These are phyloP conservation scores for Coccomyxa subellipsoidea DNA, from an alignment of 163 green algal genomes.

Conservation along the genomic window DNA sequence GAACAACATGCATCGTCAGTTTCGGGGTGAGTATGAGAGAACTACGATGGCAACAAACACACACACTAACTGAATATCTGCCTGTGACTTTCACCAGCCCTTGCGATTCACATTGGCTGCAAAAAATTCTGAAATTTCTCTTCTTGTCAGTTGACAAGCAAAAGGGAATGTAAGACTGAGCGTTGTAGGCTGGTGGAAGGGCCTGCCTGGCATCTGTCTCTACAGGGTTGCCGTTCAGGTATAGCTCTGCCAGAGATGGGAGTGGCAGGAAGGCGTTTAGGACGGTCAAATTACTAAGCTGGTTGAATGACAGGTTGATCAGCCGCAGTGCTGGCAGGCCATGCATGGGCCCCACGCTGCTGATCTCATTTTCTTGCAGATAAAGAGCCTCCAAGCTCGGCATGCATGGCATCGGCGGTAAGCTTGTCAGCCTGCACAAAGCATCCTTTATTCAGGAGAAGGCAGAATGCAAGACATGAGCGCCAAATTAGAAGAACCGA, in stretches of 20 bases:
- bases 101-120: too few species aligned
- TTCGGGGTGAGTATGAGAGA: too few species aligned
- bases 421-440: constrained; percentile 11
- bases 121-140: background rate
- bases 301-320: constrained; percentile 30
- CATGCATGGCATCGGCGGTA: constrained; percentile 13
- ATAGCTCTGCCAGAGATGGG: background rate
- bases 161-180: background rate
- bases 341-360: background rate
- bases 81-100: too few species aligned
- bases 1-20: background rate
- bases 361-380: constrained; percentile 25
- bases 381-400: constrained; percentile 18
- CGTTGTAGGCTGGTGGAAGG: background rate
- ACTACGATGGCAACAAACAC: too few species aligned
- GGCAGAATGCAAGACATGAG: too few species aligned
- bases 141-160: background rate
- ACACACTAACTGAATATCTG: too few species aligned
- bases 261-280: background rate
- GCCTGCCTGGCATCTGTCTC: constrained; percentile 10
- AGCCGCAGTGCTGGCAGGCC: background rate
- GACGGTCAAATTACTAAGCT: background rate
- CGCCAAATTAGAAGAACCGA: too few species aligned
- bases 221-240: constrained; percentile 20
- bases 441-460: too few species aligned